phyloP scores from a whole-genome alignment of 1,284 basidiomycete species.

The Fereydounia khargensis region DNA sequence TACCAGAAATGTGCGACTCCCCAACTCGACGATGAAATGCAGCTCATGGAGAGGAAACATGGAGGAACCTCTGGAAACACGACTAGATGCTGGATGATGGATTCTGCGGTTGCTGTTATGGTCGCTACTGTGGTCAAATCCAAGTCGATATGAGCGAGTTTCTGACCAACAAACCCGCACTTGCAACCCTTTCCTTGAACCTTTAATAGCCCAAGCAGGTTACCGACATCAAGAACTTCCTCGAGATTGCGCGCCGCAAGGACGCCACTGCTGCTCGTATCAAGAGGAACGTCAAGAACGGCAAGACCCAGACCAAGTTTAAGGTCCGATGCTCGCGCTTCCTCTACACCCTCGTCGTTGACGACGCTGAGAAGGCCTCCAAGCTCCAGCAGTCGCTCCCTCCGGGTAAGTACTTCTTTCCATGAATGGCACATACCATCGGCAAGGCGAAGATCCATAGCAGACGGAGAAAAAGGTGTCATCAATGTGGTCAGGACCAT shows the following conservation, averaged over 20 bases:
- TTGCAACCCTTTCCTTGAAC: conserved; percentile 2
- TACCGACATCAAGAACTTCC: conserved; percentile 97
- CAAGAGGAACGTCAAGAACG: conserved; percentile 81
- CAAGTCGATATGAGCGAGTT: background rate
- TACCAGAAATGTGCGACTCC: no score
- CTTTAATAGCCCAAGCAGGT: conserved; percentile 85
- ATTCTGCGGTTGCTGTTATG: no score
- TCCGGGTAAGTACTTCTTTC: conserved; percentile 74
- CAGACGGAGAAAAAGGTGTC: no score
- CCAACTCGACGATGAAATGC: no score
- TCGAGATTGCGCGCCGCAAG: conserved; percentile 84
- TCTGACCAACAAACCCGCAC: conserved; percentile 4
- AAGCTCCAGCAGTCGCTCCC: conserved; percentile 95
- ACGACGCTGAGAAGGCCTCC: conserved; percentile 97
- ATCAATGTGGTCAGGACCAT: no score
- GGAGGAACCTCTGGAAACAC: no score
- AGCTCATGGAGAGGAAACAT: no score
- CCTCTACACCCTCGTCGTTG: conserved; percentile 93
- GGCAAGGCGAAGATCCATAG: no score
- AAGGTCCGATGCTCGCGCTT: conserved; percentile 96
- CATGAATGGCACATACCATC: background rate
- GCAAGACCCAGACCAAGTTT: conserved; percentile 80
- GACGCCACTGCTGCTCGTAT: conserved; percentile 84
- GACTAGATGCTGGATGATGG: no score
- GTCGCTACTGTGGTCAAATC: no score